Evolutionary conservation across 2,329 filamentous ascomycete genomes (phyloP).

Genomic region (Colletotrichum somersetense): DNA sequence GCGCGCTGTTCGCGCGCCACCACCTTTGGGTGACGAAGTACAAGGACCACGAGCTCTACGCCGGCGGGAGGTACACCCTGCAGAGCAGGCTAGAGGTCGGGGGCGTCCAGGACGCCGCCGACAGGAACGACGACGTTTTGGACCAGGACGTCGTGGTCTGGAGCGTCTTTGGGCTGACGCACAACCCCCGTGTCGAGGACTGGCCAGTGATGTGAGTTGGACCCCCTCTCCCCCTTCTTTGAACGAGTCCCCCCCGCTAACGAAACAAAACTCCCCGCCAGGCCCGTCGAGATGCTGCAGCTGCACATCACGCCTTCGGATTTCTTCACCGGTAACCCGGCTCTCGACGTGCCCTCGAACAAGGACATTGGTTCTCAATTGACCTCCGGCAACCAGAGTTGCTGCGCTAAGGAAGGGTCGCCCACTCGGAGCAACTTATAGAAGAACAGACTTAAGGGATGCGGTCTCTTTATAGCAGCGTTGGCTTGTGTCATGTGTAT

Average conservation of each 20-base stretch:
- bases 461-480: background rate
- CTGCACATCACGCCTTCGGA: conserved; percentile 61
- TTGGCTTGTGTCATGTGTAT: background rate
- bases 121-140: conserved; percentile 60
- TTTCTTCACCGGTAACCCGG: conserved; percentile 62
- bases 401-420: conserved; percentile 14
- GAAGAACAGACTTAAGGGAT: background rate
- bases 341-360: conserved; percentile 59
- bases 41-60: conserved; percentile 49
- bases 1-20: conserved; percentile 48
- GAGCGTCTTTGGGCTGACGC: conserved; percentile 64
- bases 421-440: conserved; percentile 34
- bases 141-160: conserved; percentile 63
- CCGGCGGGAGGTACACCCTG: conserved; percentile 48
- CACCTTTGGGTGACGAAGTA: conserved; percentile 49
- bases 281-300: conserved; percentile 68
- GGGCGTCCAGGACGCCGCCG: conserved; percentile 44
- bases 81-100: conserved; percentile 50
- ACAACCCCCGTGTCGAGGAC: conserved; percentile 68
- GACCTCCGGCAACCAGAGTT: conserved; percentile 22
- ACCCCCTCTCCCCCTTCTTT: no score
- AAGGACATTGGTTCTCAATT: conserved; percentile 45
- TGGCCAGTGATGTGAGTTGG: conserved; percentile 68
- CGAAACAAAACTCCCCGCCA: background rate
- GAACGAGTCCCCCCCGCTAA: background rate